phyloP scores from a whole-genome alignment of 2,329 filamentous ascomycete species.

The Aspergillus sergii region DNA sequence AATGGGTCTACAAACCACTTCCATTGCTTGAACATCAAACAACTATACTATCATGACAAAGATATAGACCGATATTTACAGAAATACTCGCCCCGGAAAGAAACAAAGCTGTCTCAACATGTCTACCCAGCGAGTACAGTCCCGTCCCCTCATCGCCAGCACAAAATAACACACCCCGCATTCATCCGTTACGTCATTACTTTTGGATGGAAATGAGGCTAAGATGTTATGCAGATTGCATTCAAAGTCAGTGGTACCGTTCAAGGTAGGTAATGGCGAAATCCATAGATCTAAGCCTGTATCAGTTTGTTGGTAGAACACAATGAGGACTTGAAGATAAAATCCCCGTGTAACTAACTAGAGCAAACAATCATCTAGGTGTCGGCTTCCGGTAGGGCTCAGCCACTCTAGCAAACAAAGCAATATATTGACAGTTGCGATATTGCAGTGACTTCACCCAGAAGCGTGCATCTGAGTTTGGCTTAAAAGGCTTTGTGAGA shows the following conservation, averaged over 20 bases:
- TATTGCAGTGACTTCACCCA: constrained; percentile 46
- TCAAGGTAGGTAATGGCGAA: constrained; percentile 58
- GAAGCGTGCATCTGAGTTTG: constrained; percentile 44
- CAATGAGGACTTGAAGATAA: not conserved
- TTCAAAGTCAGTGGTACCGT: constrained; percentile 66
- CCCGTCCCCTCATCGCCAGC: not conserved
- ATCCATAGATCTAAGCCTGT: not conserved
- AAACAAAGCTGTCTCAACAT: constrained; percentile 4
- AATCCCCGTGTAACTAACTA: not conserved
- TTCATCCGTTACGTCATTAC: constrained; percentile 9
- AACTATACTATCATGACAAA: not conserved
- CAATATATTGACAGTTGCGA: not conserved
- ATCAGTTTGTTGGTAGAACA: not conserved
- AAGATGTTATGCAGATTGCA: constrained; percentile 32
- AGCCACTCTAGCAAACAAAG: constrained; percentile 9
- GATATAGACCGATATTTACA: not conserved
- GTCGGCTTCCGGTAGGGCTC: constrained; percentile 36
- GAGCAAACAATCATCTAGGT: constrained; percentile 22
- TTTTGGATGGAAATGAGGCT: not conserved
- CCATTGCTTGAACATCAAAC: not conserved
- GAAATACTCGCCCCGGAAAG: not conserved
- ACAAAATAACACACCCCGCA: not conserved
- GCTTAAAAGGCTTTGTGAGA: constrained; percentile 52
- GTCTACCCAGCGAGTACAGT: constrained; percentile 11
- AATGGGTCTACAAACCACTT: not conserved